phyloP scores from a whole-genome alignment of 2,329 filamentous ascomycete species.

The Neoscytalidium dimidiatum region DNA sequence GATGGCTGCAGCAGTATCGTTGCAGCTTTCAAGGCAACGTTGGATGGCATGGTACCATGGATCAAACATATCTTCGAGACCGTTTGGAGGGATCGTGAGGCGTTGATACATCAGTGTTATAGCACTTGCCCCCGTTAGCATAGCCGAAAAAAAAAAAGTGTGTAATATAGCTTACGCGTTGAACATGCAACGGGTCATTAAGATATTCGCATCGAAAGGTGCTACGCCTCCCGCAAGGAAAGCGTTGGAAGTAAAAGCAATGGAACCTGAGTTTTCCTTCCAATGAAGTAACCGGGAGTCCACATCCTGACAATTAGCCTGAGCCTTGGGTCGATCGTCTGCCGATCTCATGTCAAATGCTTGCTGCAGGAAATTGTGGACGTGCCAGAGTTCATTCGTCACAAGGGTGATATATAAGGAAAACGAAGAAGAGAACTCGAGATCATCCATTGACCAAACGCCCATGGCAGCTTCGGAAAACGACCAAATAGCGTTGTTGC shows the following conservation, averaged over 20 bases:
- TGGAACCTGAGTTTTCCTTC: slow-evolving; percentile 27
- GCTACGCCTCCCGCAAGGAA: slow-evolving; percentile 20
- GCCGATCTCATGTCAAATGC: slow-evolving; percentile 28
- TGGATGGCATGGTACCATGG: slow-evolving; percentile 33
- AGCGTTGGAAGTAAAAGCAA: slow-evolving; percentile 21
- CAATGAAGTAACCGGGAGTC: slow-evolving; percentile 29
- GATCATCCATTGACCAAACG: slow-evolving; percentile 25
- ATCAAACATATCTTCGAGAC: slow-evolving; percentile 26
- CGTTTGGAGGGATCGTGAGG: slow-evolving; percentile 25
- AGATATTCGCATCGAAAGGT: slow-evolving; percentile 28
- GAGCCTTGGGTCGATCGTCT: slow-evolving; percentile 27
- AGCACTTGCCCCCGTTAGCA: slow-evolving; percentile 19
- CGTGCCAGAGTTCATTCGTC: slow-evolving; percentile 29
- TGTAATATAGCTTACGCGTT: slow-evolving; percentile 23
- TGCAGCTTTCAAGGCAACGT: slow-evolving; percentile 30
- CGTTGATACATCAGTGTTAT: slow-evolving; percentile 29
- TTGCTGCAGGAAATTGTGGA: slow-evolving; percentile 30
- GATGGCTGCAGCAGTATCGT: slow-evolving; percentile 29
- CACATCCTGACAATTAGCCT: slow-evolving; percentile 28
- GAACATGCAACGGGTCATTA: slow-evolving; percentile 28
- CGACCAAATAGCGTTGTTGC: slow-evolving; percentile 30
- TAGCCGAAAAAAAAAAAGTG: no score
- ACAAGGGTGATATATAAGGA: slow-evolving; percentile 30
- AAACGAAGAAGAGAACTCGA: slow-evolving; percentile 28
- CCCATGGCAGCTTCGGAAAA: slow-evolving; percentile 28